These are phyloP conservation scores for Colletotrichum higginsianum DNA, from an alignment of 2,329 filamentous ascomycete genomes.

Conservation along the genomic window DNA sequence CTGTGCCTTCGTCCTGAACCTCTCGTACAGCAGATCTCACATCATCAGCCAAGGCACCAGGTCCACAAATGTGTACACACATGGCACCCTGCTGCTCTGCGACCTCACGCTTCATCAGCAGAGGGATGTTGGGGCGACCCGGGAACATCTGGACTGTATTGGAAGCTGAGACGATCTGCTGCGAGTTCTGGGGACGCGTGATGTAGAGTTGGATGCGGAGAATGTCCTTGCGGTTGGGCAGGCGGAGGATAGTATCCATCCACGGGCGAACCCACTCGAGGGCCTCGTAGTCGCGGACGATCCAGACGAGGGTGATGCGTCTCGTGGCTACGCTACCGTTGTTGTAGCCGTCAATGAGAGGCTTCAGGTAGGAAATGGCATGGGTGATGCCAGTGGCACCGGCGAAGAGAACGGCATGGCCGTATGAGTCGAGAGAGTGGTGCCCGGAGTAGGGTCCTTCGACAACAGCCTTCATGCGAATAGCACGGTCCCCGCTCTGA, in stretches of 20 bases:
- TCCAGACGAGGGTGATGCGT: conserved; percentile 89
- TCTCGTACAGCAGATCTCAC: conserved; percentile 78
- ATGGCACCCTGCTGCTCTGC: conserved; percentile 88
- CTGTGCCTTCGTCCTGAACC: conserved; percentile 71
- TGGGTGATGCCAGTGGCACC: conserved; percentile 97
- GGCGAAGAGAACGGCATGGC: conserved; percentile 90
- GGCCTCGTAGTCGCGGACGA: conserved; percentile 89
- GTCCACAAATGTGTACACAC: conserved; percentile 86
- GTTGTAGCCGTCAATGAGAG: conserved; percentile 79
- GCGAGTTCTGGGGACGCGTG: conserved; percentile 87
- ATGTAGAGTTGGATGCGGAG: conserved; percentile 92
- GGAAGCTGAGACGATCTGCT: conserved; percentile 83
- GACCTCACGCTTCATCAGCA: conserved; percentile 86
- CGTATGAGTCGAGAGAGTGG: conserved; percentile 91
- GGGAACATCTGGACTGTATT: conserved; percentile 92
- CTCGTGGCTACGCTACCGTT: conserved; percentile 84
- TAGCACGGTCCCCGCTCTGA: conserved; percentile 63
- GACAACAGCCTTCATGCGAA: conserved; percentile 80
- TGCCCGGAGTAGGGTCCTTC: conserved; percentile 92
- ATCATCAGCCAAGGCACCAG: conserved; percentile 82
- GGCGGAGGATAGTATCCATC: conserved; percentile 80
- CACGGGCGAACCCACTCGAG: conserved; percentile 95
- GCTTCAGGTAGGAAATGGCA: conserved; percentile 88
- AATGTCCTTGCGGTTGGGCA: conserved; percentile 86
- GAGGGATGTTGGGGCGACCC: conserved; percentile 86